Evolutionary conservation across 2,329 filamentous ascomycete genomes (phyloP).

Genomic region (Xylaria multiplex): DNA sequence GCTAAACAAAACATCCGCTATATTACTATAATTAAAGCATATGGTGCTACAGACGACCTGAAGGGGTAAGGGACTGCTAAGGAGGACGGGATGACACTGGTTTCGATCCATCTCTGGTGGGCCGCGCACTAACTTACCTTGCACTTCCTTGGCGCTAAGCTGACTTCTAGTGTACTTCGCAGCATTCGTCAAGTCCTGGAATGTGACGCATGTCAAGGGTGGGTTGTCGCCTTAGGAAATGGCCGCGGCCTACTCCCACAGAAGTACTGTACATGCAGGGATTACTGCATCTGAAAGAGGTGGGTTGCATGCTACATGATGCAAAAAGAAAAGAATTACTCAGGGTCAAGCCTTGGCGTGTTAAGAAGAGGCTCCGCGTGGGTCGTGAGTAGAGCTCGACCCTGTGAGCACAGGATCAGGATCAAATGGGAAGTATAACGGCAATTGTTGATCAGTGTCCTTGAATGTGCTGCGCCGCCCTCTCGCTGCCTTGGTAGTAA

Average conservation of each 20-base stretch:
- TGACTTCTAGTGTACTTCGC: constrained; percentile 14
- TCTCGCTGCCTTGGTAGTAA: constrained; percentile 24
- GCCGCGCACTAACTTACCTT: constrained; percentile 22
- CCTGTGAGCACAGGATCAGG: constrained; percentile 14
- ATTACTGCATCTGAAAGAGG: constrained; percentile 7
- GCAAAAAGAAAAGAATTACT: constrained; percentile 25
- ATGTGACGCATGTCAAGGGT: constrained; percentile 2
- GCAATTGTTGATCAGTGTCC: constrained; percentile 27
- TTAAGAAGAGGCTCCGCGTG: constrained; percentile 30
- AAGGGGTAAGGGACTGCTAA: constrained; percentile 6
- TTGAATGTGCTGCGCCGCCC: constrained; percentile 27
- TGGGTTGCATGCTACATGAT: constrained; percentile 26
- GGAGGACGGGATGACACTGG: constrained; percentile 10
- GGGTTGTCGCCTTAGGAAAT: constrained; percentile 25
- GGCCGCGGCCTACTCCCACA: constrained; percentile 16
- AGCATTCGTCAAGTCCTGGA: constrained; percentile 12
- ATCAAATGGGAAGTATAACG: constrained; percentile 27
- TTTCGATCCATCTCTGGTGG: constrained; percentile 5
- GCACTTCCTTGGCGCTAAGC: constrained; percentile 19
- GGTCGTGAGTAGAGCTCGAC: constrained; percentile 5
- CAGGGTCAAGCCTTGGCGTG: constrained; percentile 16
- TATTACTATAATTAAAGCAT: constrained; percentile 1
- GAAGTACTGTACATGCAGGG: constrained; percentile 34
- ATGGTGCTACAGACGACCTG: not conserved
- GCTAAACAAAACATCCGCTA: not conserved